Percentiles rank a stretch among this genome's conserved stretches.
These are phyloP conservation scores for Scenedesmus sp. DNA, from an alignment of 163 green algal genomes.

Conservation along the genomic window DNA sequence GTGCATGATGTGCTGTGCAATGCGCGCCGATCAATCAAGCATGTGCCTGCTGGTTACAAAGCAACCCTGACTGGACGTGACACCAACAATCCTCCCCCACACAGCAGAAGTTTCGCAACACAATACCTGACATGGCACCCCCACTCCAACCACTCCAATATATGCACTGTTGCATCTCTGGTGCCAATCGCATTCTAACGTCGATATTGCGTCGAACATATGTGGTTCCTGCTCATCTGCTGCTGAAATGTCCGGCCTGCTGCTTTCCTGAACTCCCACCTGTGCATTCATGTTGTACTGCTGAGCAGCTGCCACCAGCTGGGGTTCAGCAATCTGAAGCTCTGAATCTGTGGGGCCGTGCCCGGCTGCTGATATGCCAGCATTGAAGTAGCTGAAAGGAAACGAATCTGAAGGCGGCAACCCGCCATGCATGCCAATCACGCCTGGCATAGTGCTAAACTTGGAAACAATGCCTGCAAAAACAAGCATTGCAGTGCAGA, in stretches of 20 bases:
- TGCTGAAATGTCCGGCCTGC: background rate
- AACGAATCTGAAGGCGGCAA: constrained; percentile 51
- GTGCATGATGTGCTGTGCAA: no score
- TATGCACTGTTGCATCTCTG: no score
- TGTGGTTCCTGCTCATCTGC: no score
- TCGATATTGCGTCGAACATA: no score
- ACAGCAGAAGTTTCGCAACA: no score
- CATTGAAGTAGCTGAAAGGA: constrained; percentile 43
- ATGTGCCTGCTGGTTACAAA: no score
- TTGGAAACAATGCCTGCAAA: constrained; percentile 44
- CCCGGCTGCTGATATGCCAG: background rate
- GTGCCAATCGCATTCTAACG: no score
- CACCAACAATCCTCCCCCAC: no score
- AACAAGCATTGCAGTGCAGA: background rate
- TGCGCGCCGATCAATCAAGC: no score
- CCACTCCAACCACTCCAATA: no score
- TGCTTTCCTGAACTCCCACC: background rate
- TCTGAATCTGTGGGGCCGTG: background rate
- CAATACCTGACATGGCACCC: no score
- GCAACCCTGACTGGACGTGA: no score
- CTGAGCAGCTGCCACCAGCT: constrained; percentile 16
- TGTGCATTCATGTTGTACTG: constrained; percentile 42
- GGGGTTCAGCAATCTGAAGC: constrained; percentile 43
- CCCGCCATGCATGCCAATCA: constrained; percentile 59
- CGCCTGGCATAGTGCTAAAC: constrained; percentile 11